Evolutionary conservation across 768 basidiomycete genomes (phyloP), one percentile per base, ranked within the genome.

Genomic region (Paxillus rubicundulus): DNA sequence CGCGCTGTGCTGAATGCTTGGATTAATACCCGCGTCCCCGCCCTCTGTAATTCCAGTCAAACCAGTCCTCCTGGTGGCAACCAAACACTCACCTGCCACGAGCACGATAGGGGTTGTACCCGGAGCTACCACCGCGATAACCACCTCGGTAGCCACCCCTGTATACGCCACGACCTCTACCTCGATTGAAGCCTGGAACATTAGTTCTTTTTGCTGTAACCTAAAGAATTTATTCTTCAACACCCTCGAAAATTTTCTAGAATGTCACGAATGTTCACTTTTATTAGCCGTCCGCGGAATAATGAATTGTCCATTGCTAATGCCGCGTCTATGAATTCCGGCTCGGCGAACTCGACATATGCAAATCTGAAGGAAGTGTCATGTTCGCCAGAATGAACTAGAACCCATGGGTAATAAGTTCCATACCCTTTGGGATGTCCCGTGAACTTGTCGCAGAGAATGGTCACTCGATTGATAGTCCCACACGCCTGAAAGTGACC

Each of bases 381-480:
- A 56, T n/a, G 53, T 50, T 52, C 32, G 34, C 50, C 36, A 48
- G 43, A 20, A 51, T 37, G 30, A 45, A 54, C 45, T 32, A 37
- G 14, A 54, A 49, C n/a, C 24, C 24, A 43, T 24, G 67, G 74
- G 51, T 30, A 30, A 52, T 21, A 45, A 46, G 45, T 17, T 55
- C 55, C 64, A 30, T 58, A 94, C 94, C 97, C 97, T 83, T 98
- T 98, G 43, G 97, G 96, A 74, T 98, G 95, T 44, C 97, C 97
- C 20, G 96, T 98, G 72, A 96, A 98, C 75, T 98, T 98, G 81
- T 99, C 97, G 71, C 96, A 98, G 27, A 99, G 85, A 65, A 99
- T 99, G 1, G 97, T 99, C 39, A 99, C 94, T 62, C 97, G 85
- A 74, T 99, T 99, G 72, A 99, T 99, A 14, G 90, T 92, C 6